Evolutionary conservation across 306 rosid species (phyloP).

Genomic region (Acmispon strigosus): DNA sequence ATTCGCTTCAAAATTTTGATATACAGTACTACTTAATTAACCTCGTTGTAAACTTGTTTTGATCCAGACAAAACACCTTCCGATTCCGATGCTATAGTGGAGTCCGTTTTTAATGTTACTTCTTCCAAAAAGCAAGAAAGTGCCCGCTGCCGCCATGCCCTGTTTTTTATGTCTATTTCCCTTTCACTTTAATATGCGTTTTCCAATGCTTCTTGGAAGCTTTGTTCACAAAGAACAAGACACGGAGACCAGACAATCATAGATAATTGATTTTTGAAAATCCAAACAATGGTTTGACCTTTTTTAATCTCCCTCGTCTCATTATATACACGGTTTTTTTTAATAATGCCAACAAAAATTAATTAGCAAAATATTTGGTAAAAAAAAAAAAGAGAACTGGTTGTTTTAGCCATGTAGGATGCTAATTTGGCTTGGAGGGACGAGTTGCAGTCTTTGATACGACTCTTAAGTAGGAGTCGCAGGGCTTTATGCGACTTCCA

Average conservation of each 20-base stretch:
- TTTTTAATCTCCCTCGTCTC: too few species aligned
- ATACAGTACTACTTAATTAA: background rate
- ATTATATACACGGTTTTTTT: too few species aligned
- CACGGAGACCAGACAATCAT: background rate
- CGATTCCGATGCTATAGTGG: background rate
- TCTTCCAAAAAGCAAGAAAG: conserved; percentile 18
- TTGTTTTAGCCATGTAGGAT: too few species aligned
- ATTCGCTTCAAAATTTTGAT: background rate
- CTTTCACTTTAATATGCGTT: conserved; percentile 28
- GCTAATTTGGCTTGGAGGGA: too few species aligned
- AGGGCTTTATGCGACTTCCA: too few species aligned
- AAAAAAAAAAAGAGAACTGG: too few species aligned
- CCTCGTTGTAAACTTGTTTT: background rate
- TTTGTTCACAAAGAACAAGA: background rate
- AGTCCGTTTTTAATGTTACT: background rate
- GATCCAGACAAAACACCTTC: background rate
- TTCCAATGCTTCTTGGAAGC: conserved; percentile 14
- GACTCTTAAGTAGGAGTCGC: too few species aligned
- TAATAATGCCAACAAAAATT: too few species aligned
- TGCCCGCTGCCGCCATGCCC: background rate
- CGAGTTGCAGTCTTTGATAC: too few species aligned
- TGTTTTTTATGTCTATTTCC: background rate
- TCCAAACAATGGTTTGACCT: too few species aligned
- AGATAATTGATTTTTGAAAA: too few species aligned
- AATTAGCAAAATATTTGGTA: too few species aligned